Evolutionary conservation across 2,329 filamentous ascomycete genomes (phyloP), one percentile per base, ranked within the genome.

Genomic region (Pseudocercospora cruenta): DNA sequence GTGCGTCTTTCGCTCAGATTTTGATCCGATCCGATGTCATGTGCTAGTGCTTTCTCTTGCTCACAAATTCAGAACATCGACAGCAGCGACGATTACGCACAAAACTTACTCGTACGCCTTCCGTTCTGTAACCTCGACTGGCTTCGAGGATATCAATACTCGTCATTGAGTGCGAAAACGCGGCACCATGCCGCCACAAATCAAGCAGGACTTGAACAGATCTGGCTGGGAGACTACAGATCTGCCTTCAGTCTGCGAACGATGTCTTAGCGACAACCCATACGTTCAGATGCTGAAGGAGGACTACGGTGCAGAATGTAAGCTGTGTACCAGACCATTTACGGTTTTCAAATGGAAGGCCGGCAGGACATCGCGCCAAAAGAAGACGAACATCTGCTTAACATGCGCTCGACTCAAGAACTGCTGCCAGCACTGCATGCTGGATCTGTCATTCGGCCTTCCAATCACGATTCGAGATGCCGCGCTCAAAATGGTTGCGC

Each of bases 201-300:
- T 97, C 78, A 97, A 98, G 80, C 91, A 96, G 78, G 94, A 97
- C 78, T 86, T 97, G 55, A 97, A 98, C 82, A 88, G 95, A 62
- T 95, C 93, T 19, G 95, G 95, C 66, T 97, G 94, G 93, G 95
- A 99, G 81, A 91, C 93, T 33, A 95, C 92, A 58, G 92, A 95
- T 79, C 93, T 95, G 75, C 92, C 92, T 8, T 94, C 91, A 2
- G 91, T 95, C 36, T 95, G 88, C 83, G 95, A 99, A 81, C 93
- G 90, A 76, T 99, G 95, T 78, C 87, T 99, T 1, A 94, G 94
- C 16, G 94, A 97, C 68, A 98, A 98, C 75, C 94, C 94, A 1
- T 99, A 96, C 76, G 95, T 99, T 51, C 95, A 98, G 81, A 98
- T 99, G 94, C 85, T 99, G 67, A 99, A 99, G 81, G 93, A 98